Percentiles rank a stretch among this genome's conserved stretches.
phyloP scores from a whole-genome alignment of 2,329 filamentous ascomycete genomes.

The Talaromyces sp. region DNA sequence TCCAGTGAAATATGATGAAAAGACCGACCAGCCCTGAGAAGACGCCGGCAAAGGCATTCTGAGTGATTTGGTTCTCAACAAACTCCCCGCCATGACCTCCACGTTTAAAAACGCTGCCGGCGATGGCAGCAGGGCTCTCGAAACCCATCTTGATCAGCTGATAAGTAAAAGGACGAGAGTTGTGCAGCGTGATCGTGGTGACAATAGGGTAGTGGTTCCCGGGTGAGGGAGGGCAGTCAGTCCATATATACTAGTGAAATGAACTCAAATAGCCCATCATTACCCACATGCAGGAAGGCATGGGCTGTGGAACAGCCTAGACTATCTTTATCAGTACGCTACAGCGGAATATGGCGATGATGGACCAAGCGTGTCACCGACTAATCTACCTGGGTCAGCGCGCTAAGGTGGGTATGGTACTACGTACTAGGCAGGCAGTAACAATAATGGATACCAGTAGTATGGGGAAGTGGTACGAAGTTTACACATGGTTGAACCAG shows the following conservation, averaged over 20 bases:
- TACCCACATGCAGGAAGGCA: background rate
- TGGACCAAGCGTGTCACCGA: background rate
- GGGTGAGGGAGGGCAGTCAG: background rate
- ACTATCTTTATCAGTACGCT: background rate
- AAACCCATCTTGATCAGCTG: background rate
- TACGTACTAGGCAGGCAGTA: background rate
- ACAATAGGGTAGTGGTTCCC: background rate
- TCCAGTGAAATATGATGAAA: background rate
- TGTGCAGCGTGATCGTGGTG: background rate
- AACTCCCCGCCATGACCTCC: background rate
- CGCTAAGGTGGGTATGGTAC: background rate
- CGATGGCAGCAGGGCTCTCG: background rate
- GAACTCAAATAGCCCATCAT: background rate
- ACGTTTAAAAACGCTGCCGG: background rate
- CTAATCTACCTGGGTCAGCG: background rate
- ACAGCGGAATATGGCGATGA: background rate
- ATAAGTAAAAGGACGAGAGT: background rate
- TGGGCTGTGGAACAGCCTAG: background rate
- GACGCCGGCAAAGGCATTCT: background rate
- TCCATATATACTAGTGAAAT: background rate
- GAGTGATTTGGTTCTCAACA: background rate
- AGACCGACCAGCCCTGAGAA: background rate
- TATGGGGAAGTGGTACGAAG: background rate
- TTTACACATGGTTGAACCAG: background rate
- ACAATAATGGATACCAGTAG: background rate